Percentiles rank a stretch among this genome's conserved stretches.
Conservation (phyloP, 108 stramenopile genomes). For the Cyclotella sp. region DNA sequence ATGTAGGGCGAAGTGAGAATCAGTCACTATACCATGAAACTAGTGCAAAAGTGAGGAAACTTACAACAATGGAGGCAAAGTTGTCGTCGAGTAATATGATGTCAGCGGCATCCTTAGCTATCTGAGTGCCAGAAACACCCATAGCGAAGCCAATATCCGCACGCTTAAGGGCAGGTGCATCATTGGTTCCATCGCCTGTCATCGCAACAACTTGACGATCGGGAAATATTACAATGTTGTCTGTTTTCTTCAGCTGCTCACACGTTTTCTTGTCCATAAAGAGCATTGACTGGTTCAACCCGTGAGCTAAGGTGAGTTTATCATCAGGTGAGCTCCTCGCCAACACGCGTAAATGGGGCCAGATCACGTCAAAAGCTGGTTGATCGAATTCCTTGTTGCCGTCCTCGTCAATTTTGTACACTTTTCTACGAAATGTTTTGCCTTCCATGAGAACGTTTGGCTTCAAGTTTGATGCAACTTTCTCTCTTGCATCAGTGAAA, state of each 20-base stretch:
- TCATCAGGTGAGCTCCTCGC: conserved; percentile 85
- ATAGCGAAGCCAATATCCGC: conserved; percentile 99
- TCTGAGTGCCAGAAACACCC: conserved; percentile 97
- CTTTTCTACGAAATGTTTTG: conserved; percentile 65
- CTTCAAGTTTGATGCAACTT: conserved; percentile 74
- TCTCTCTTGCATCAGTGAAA: conserved; percentile 65
- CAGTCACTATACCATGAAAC: too few species aligned
- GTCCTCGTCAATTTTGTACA: conserved; percentile 63
- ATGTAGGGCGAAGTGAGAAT: too few species aligned
- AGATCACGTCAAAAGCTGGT: conserved; percentile 82
- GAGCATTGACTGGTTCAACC: conserved; percentile 84
- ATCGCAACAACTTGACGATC: conserved; percentile 96
- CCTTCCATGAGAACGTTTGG: conserved; percentile 88
- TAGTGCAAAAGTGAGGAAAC: background rate
- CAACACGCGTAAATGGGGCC: conserved; percentile 83
- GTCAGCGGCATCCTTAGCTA: conserved; percentile 95
- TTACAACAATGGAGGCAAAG: conserved; percentile 94
- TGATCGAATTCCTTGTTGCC: conserved; percentile 85
- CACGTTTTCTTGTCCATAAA: conserved; percentile 69
- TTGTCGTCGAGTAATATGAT: conserved; percentile 96
- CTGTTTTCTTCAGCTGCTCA: conserved; percentile 46
- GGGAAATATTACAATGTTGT: conserved; percentile 75
- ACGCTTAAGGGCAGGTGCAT: conserved; percentile 97
- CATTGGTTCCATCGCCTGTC: conserved; percentile 99
- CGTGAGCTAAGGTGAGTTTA: conserved; percentile 85